Evolutionary conservation across 2,329 filamentous ascomycete genomes (phyloP), one percentile per base, ranked within the genome.

Genomic region (Stagonosporopsis chrysanthemi): DNA sequence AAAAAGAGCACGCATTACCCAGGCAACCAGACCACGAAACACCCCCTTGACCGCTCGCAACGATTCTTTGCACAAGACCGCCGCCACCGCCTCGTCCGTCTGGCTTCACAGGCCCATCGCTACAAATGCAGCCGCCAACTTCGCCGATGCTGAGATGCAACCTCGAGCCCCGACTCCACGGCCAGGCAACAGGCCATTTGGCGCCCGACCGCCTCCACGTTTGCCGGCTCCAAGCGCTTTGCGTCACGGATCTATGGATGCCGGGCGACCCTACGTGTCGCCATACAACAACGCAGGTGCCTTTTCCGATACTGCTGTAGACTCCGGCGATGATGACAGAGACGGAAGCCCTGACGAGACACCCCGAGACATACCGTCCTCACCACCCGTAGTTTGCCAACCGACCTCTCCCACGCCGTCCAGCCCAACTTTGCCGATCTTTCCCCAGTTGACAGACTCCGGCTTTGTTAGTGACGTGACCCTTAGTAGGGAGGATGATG

Each of bases 81-180:
- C 94, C 43, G 96, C 92, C 73, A 96, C 91, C 15, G 90, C 93
- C 41, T 91, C 92, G 39, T 97, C 93, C 5, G 83, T 98, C 56
- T 90, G 94, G 40, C 89, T 88, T 44, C 90, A 97, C 74, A 86
- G 92, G 41, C 94, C 94, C 4, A 83, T 91, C 54, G 82, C 84
- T 19, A 75, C 79, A 42, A 78, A 78, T 29, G 79, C 83, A 23
- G 81, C 78, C 3, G 78, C 76, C 24, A 81, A 82, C 17, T 72
- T 75, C 4, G 71, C 79, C 44, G 86, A 90, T 65, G 77, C 90
- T 5, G 89, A 92, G 64, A 88, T 91, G 63, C 77, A 88, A n/a
- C 90, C 90, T 33, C 84, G 91, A 58, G 90, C 88, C 17, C 90
- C 91, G 2, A 94, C 91, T 1, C 91, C 91, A 6, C 85, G 92